Evolutionary conservation across 1,284 basidiomycete species (phyloP).

Genomic region (Ustilago esculenta): DNA sequence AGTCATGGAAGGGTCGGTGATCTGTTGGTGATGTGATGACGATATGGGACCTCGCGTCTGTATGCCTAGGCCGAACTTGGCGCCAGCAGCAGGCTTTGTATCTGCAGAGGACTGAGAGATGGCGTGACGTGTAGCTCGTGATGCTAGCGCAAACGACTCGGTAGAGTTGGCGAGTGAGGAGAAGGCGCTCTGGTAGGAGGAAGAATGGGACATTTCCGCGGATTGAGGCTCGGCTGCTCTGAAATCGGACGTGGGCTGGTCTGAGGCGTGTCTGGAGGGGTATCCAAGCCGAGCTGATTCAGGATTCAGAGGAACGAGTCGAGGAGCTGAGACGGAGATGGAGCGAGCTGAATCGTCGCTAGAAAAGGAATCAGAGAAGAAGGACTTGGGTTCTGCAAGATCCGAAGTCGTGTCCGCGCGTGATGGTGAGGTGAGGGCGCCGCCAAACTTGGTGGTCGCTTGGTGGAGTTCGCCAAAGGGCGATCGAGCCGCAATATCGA

Average conservation of each 20-base stretch:
- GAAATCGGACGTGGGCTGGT: constrained; percentile 12
- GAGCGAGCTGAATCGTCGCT: constrained; percentile 9
- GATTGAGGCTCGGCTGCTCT: constrained; percentile 4
- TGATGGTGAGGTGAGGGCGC: neutral
- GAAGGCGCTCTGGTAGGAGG: constrained; percentile 28
- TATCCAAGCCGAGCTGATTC: neutral
- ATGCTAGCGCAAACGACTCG: constrained; percentile 2
- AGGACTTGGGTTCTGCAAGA: constrained; percentile 13
- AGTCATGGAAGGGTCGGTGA: neutral
- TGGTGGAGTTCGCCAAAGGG: constrained; percentile 1
- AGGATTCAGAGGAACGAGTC: constrained; percentile 1
- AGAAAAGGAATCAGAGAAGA: constrained; percentile 32
- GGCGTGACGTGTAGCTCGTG: neutral
- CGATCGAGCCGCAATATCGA: constrained; percentile 12
- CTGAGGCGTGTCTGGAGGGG: constrained; percentile 12
- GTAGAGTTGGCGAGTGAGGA: constrained; percentile 12
- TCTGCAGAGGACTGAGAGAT: neutral
- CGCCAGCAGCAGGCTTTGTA: neutral
- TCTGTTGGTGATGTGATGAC: constrained; percentile 2
- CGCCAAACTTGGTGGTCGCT: neutral
- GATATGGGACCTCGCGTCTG: constrained; percentile 9
- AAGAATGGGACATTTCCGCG: constrained; percentile 19
- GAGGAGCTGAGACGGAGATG: constrained; percentile 8
- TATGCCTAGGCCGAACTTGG: constrained; percentile 31
- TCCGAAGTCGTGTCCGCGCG: neutral